Evolutionary conservation across 2,329 filamentous ascomycete species (phyloP), one percentile per base, ranked within the genome.

Genomic region (Pseudocercospora crystallina): DNA sequence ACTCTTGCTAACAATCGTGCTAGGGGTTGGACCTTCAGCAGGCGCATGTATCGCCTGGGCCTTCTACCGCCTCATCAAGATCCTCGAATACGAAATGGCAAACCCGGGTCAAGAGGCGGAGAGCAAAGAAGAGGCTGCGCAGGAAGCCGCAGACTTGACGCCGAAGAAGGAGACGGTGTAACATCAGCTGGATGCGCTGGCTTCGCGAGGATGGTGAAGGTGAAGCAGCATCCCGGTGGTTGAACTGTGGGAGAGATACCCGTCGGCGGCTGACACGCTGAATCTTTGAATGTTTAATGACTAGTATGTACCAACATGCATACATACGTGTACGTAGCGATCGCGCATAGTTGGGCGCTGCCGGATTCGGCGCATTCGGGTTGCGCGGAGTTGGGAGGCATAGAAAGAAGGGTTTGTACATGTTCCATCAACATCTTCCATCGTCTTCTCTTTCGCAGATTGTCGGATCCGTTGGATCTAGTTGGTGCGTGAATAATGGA

Each of bases 1-100:
- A 7, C 20, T 26, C 7, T 26, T 26, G 7, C 20, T 26, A 26
- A 26, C 7, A 39, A 3, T 43, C 5, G 13, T 20, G 4, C 11
- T 43, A 60, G 58, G 66, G 65, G 40, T 68, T 13, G 66, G 66
- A 2, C 66, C 66, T 4, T 34, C 58, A 0, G 53, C 59, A 5
- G 65, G 66, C 33, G 61, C 65, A 12, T 50, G 66, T 33, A 39
- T 69, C 1, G 65, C 65, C 2, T 65, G 58, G 17, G 63, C 58
- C 8, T 69, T 69, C 54, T 69, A 68, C 50, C 64, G 63, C n/a
- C 54, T 67, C 40, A 61, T 67, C 58, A 64, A 67, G 47, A 56
- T 63, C 32, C 56, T 68, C 29, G 65, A 67, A 47, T 69, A 69
- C 54, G 62, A 65, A 52, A 67, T 61, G 46, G 66, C 64, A 17